Base-by-base conservation (phyloP, 805 yeast genomes). In the Nakazawaea populi region DNA sequence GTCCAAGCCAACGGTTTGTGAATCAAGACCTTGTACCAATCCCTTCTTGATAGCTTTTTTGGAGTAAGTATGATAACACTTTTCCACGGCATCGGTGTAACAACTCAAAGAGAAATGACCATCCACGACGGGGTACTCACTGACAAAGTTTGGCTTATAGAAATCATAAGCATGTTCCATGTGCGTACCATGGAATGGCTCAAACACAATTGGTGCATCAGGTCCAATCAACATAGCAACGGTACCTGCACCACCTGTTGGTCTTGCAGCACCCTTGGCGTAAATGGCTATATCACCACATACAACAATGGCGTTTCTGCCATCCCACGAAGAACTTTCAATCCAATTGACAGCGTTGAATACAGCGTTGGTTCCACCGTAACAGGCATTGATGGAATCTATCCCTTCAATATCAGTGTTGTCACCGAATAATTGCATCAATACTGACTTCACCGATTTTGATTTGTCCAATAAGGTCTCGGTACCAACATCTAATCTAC, bases 241-340 rank as follows among this genome's bases (percentile, higher is more conserved):
- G 45, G 95, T 79, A 67, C 99, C 99, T 50, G 96, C 97, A 75
- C 99, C 99, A 70, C 99, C 99, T 49, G 99, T 94, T 65, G 99
- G 99, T 79, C 99, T 86, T 52, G 99, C 99, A 38, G 96, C 86
- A 68, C 99, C 99, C 74, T 91, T 82, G 62, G 91, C 90, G 72
- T 94, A 94, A 60, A 94, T 85, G 65, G 99, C 99, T 69, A 94
- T 94, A 72, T 94, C 99, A 71, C 97, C 98, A 66, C 94, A 84
- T 27, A 92, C 96, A 51, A 92, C 99, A 62, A 94, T 81, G 51
- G 98, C 98, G 64, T 92, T 90, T 70, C 98, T 83, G 56, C 99
- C 99, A 65, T 94, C 99, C 99, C 99, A 94, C 42, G 92, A 78
- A 31, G 89, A 82, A 34, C 97, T 89, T 74, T 94, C 97, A 58